Base-by-base conservation (phyloP, 805 yeast genomes). In the Metschnikowia similis region DNA sequence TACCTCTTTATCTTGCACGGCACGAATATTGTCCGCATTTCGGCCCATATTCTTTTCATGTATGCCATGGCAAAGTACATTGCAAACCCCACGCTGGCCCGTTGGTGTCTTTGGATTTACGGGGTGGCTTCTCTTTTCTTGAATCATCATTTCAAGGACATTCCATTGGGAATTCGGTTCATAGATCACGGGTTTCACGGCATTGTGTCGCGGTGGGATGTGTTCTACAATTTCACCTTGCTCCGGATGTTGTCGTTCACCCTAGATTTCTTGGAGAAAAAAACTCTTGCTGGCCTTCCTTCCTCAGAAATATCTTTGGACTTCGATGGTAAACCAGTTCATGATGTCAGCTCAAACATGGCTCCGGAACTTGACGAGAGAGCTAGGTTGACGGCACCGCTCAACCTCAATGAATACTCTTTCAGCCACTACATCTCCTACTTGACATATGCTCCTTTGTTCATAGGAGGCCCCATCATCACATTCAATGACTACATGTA, bases 381-480 rank as follows among this genome's bases (percentile, higher is more conserved):
- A 50, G 82, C 80, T 45, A 72, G 96, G 56, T 70, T 87, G 42
- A 76, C 75, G 32, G 84, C 85, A 1, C 86, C 86, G 5, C 74
- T 85, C 41, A 83, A 82, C 1, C 48, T 82, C 0, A 58, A 68
- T 1, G 88, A 83, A 40, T 94, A 90, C 67, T 74, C 72, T 31
- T 57, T 82, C n/a, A 46, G 66, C 39, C 87, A 88, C 62, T 89
- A 86, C 63, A 52, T 89, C 38, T 84, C 96, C 0, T 94, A 90
- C 63, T 65, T 88, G 32, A 70, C 85, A 5, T 94, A 94, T 61
- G 81, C 96, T 0, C 99, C 99, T 3, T 70, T 94, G 43, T 88
- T 87, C 67, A 84, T 94, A 58, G 97, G 96, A 2, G 99, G 99
- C 1, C 99, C 99, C 26, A 83, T 94, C 14, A 63, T 94, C 38